Evolutionary conservation across 2,329 filamentous ascomycete species (phyloP).

Genomic region (Bisporella sp.): DNA sequence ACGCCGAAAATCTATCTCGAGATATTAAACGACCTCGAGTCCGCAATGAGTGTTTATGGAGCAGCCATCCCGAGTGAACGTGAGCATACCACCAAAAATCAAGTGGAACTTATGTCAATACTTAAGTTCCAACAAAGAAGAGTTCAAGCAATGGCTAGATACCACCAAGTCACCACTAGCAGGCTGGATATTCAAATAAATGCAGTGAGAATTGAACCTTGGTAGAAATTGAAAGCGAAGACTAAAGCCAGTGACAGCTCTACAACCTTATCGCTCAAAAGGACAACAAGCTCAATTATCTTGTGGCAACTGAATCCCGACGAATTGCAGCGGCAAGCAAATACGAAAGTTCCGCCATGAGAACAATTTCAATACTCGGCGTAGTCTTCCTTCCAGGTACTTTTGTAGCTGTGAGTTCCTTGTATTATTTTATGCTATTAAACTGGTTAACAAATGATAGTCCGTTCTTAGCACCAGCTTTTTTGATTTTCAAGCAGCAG

Average conservation of each 20-base stretch:
- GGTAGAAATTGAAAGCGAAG: too few species aligned
- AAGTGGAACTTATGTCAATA: background rate
- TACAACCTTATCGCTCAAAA: background rate
- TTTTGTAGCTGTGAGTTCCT: constrained; percentile 11
- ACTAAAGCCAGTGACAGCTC: background rate
- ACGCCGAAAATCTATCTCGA: background rate
- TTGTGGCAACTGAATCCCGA: background rate
- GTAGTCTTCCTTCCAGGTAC: constrained; percentile 15
- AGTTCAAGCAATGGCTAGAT: background rate
- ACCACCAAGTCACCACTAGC: background rate
- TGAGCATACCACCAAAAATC: background rate
- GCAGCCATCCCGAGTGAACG: background rate
- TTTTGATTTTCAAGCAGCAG: constrained; percentile 2
- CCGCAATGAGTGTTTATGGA: background rate
- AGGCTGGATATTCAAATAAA: background rate
- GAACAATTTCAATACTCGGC: constrained; percentile 9
- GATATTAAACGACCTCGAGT: background rate
- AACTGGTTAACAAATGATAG: background rate
- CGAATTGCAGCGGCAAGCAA: background rate
- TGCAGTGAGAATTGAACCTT: background rate
- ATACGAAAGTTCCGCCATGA: constrained; percentile 12
- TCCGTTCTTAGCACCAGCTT: constrained; percentile 2
- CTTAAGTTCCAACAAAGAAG: background rate
- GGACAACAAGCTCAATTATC: background rate
- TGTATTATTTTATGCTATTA: background rate